phyloP scores from a whole-genome alignment of 306 rosid species.

The Purshia tridentata region DNA sequence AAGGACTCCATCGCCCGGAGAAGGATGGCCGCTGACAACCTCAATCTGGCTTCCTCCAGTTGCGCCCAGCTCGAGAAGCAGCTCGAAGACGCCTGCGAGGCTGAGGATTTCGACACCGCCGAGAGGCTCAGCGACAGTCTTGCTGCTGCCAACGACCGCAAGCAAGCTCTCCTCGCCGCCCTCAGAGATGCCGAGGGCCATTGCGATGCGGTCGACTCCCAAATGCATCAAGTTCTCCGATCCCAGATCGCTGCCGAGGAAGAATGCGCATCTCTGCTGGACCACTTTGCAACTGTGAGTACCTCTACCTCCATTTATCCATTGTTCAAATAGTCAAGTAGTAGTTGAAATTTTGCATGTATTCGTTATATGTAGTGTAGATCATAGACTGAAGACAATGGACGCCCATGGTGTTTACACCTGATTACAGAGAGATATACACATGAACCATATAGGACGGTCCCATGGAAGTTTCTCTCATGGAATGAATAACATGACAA shows the following conservation, averaged over 20 bases:
- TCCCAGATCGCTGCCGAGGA: conserved; percentile 64
- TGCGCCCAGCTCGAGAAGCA: conserved; percentile 55
- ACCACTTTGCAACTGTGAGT: conserved; percentile 51
- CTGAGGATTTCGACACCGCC: conserved; percentile 78
- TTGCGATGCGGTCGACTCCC: conserved; percentile 49
- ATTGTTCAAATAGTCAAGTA: not conserved
- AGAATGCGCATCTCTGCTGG: conserved; percentile 52
- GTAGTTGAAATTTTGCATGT: too few species aligned
- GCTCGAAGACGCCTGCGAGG: conserved; percentile 76
- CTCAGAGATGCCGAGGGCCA: conserved; percentile 54
- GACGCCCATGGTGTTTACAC: not conserved
- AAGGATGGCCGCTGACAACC: conserved; percentile 46
- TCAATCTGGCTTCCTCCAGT: conserved; percentile 38
- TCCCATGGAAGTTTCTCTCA: too few species aligned
- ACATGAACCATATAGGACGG: too few species aligned
- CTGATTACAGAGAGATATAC: too few species aligned
- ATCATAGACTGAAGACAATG: not conserved
- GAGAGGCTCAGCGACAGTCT: conserved; percentile 62
- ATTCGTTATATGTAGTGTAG: too few species aligned
- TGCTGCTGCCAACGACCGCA: conserved; percentile 59
- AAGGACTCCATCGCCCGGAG: conserved; percentile 59
- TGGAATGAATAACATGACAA: not conserved
- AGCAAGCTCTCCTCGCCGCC: conserved; percentile 34
- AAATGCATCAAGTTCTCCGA: conserved; percentile 54
- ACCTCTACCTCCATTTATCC: not conserved